Conservation (phyloP, 129 eudicot genomes). For the Erigeron canadensis region DNA sequence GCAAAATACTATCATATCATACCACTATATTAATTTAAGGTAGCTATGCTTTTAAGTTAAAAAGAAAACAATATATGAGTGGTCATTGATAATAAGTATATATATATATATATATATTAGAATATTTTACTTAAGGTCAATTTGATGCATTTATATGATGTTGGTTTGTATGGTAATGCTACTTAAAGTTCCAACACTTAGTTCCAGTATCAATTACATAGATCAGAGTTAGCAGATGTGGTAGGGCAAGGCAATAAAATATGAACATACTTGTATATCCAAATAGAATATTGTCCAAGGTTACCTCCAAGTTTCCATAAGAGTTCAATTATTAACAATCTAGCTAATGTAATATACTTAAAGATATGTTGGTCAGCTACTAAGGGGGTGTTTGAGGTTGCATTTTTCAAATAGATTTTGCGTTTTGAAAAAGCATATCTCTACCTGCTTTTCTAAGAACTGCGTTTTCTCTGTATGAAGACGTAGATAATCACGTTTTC, state of each 20-base stretch:
- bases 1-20: too few relatives aligned
- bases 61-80: background rate
- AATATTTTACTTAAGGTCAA: too few relatives aligned
- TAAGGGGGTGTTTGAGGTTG: too few relatives aligned
- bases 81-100: too few relatives aligned
- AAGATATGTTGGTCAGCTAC: background rate
- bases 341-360: background rate
- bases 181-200: slow-evolving; percentile 60
- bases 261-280: slow-evolving; percentile 86
- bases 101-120: too few relatives aligned
- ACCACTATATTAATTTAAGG: too few relatives aligned
- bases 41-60: background rate
- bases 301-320: slow-evolving; percentile 23
- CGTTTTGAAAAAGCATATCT: too few relatives aligned
- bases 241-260: slow-evolving; percentile 51
- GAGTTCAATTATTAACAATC: background rate
- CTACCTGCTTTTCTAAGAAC: too few relatives aligned
- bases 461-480: too few relatives aligned
- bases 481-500: too few relatives aligned
- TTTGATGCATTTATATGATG: slow-evolving; percentile 1
- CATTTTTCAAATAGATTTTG: too few relatives aligned
- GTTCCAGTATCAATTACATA: slow-evolving; percentile 59
- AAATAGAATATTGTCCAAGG: slow-evolving; percentile 99
- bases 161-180: slow-evolving; percentile 42
- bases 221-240: slow-evolving; percentile 52